Evolutionary conservation across 2,329 filamentous ascomycete genomes (phyloP), one percentile per base, ranked within the genome.

Genomic region (Xylaria digitata): DNA sequence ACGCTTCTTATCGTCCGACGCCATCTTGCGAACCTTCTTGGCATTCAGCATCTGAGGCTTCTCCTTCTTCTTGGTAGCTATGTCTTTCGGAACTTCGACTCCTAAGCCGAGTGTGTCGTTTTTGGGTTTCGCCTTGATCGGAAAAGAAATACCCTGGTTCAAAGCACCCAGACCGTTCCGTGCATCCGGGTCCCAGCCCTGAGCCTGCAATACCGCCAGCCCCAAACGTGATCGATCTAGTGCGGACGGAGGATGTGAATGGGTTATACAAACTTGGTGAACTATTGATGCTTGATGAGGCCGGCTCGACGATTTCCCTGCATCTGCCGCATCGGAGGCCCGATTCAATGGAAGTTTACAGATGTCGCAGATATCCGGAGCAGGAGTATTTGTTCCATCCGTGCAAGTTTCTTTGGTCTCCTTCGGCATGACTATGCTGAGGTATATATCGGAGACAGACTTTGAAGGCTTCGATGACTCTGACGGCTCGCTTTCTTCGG

Each of bases 101-200:
- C 94, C 93, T 30, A 97, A 78, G 0, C 94, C 95, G 7, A 91
- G 81, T 3, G 86, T 93, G 75, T 95, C 88, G 49, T 89, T 86
- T 79, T 97, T 97, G 61, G 86, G 82, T 65, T 84, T 86, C 0
- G 87, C 82, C 76, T 93, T 93, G 69, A 97, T 83, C 0, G 94
- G 94, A 70, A 89, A 90, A 46, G 90, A 84, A 67, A 93, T 90
- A 2, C 94, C 94, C 71, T 91, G 87, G 0, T 91, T 89, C 1
- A 82, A 80, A 9, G 86, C 86, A 0, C 94, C 94, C 0, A 97
- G 83, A 0, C 94, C 94, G 17, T 81, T 78, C 2, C 93, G 83
- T 32, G 87, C 83, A 78, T 94, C 92, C 0, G 91, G 90, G 72
- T 94, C 89, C 88, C 91, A 94, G 32, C 92, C 92, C 65, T 91